Conservation (phyloP, 2,329 filamentous ascomycete species). For the Teratosphaeria gauchensis region DNA sequence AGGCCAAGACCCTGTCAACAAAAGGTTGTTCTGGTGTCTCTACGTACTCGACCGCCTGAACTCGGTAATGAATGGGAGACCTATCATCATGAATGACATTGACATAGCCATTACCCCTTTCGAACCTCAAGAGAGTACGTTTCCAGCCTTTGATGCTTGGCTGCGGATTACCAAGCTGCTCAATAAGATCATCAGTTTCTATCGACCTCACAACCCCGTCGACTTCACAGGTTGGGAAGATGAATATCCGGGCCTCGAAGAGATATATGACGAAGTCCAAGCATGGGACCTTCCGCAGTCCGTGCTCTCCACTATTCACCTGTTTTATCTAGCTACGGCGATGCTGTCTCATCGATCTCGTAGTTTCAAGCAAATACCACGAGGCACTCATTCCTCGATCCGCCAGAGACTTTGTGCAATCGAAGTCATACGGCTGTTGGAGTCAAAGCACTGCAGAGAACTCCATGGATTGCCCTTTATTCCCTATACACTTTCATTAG, state of each 20-base stretch:
- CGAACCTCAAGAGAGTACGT: constrained; percentile 32
- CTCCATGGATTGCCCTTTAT: constrained; percentile 46
- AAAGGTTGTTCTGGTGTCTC: constrained; percentile 41
- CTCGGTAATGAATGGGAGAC: constrained; percentile 38
- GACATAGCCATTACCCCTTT: constrained; percentile 37
- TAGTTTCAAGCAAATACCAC: constrained; percentile 30
- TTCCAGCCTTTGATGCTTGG: constrained; percentile 40
- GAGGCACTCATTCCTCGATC: constrained; percentile 41
- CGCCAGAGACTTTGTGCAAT: constrained; percentile 48
- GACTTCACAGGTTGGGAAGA: constrained; percentile 39
- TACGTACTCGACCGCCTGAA: constrained; percentile 42
- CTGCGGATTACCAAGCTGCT: constrained; percentile 36
- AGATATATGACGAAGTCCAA: constrained; percentile 31
- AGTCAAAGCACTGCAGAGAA: constrained; percentile 35
- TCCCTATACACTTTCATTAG: constrained; percentile 47
- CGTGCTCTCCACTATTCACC: constrained; percentile 39
- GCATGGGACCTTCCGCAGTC: constrained; percentile 29
- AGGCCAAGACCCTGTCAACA: constrained; percentile 25
- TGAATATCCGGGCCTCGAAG: constrained; percentile 36
- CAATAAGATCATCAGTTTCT: constrained; percentile 39
- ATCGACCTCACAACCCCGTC: constrained; percentile 33
- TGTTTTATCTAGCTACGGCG: constrained; percentile 48
- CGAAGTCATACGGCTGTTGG: constrained; percentile 40
- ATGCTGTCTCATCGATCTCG: constrained; percentile 47
- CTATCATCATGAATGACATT: constrained; percentile 38